phyloP scores from a whole-genome alignment of 176 grass and related monocot genomes.

The Musa acuminata region DNA sequence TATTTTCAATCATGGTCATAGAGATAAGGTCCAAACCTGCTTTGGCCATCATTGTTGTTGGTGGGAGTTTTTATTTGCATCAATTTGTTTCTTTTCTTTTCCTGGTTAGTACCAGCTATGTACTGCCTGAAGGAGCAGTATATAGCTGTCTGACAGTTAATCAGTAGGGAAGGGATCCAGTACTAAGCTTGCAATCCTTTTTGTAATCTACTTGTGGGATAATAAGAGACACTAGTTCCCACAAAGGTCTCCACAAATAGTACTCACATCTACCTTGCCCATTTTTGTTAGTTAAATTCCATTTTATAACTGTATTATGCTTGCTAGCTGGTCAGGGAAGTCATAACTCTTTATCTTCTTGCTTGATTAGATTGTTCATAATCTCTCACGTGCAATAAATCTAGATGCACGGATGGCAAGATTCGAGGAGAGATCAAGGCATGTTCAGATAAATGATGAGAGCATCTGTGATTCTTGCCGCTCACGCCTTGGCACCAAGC shows the following conservation, averaged over 20 bases:
- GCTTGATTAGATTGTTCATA: conserved; percentile 69
- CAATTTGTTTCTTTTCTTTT: too few species aligned
- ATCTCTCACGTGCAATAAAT: conserved; percentile 65
- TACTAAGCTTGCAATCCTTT: too few species aligned
- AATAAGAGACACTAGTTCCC: neutral
- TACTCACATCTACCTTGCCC: neutral
- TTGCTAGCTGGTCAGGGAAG: neutral
- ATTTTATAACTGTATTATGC: neutral
- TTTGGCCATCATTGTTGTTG: too few species aligned
- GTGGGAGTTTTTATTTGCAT: too few species aligned
- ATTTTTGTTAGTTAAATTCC: neutral
- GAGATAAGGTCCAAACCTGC: too few species aligned
- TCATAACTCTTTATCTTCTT: conserved; percentile 14
- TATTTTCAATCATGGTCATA: too few species aligned
- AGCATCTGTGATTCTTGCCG: conserved; percentile 77
- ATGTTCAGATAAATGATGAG: conserved; percentile 91
- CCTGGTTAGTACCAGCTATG: too few species aligned
- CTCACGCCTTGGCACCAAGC: conserved; percentile 82
- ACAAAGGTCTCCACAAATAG: neutral
- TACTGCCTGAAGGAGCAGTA: too few species aligned
- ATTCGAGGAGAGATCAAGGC: conserved; percentile 91
- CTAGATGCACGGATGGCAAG: conserved; percentile 70
- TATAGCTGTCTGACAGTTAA: too few species aligned
- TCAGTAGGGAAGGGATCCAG: too few species aligned
- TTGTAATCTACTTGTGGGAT: neutral